These are phyloP conservation scores for Colletotrichum sp. DNA, from an alignment of 2,329 filamentous ascomycete genomes.

Conservation along the genomic window DNA sequence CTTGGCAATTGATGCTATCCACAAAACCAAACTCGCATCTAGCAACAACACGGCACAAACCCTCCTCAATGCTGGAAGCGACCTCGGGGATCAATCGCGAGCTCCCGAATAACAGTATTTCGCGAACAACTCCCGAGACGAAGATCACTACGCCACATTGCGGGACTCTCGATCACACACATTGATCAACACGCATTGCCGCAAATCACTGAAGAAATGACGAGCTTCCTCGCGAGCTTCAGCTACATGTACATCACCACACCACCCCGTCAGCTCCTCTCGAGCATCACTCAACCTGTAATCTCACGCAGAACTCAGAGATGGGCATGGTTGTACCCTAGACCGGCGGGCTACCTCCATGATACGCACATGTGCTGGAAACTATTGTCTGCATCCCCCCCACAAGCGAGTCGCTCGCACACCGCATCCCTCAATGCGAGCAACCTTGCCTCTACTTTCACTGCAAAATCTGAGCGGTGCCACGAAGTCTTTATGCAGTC, in stretches of 20 bases:
- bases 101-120: background rate
- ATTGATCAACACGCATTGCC: background rate
- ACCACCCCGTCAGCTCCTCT: background rate
- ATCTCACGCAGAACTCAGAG: background rate
- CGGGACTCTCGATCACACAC: background rate
- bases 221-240: background rate
- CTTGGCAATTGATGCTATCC: background rate
- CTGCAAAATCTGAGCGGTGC: background rate
- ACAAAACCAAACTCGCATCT: background rate
- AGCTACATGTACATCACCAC: background rate
- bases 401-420: background rate
- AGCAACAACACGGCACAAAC: rapidly evolving
- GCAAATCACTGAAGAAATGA: background rate
- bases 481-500: background rate
- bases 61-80: background rate
- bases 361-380: background rate
- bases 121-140: background rate
- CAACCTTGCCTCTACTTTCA: background rate
- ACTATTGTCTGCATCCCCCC: background rate
- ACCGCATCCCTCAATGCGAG: background rate
- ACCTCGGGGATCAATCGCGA: background rate
- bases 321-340: background rate
- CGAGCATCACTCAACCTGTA: background rate
- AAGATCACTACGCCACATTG: background rate
- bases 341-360: background rate